A percentile compares a stretch with the other conserved stretches of the same genome.
phyloP scores from a whole-genome alignment of 371 early-diverging fungal genomes.

The Mucor velutinosus region DNA sequence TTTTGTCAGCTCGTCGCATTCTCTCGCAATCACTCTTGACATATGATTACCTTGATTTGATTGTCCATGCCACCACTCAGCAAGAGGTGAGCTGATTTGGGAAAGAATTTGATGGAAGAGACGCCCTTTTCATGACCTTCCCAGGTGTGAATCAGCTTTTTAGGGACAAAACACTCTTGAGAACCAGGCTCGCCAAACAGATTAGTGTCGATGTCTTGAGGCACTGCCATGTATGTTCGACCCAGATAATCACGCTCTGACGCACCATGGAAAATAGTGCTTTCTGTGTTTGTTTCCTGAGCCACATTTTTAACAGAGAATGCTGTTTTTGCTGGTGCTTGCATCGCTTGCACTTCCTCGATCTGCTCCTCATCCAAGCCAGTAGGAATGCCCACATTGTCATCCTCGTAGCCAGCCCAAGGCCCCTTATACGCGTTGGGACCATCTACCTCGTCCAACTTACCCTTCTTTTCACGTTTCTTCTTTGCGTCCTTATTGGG shows the following conservation, averaged over 20 bases:
- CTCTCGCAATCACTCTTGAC: neutral
- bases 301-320: constrained; percentile 32
- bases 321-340: constrained; percentile 25
- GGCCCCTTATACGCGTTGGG: constrained; percentile 89
- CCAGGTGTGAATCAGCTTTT: constrained; percentile 88
- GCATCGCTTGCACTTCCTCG: constrained; percentile 25
- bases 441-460: constrained; percentile 75
- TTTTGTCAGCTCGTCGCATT: neutral
- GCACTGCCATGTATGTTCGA: constrained; percentile 93
- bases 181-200: constrained; percentile 73
- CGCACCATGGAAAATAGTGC: constrained; percentile 76
- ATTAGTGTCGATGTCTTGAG: constrained; percentile 82
- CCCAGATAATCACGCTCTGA: constrained; percentile 88
- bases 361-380: constrained; percentile 65
- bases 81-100: constrained; percentile 88
- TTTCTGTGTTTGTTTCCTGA: constrained; percentile 60
- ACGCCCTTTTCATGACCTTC: constrained; percentile 93
- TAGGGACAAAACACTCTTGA: constrained; percentile 87
- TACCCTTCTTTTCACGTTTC: constrained; percentile 80
- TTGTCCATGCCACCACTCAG: constrained; percentile 92
- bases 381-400: constrained; percentile 59
- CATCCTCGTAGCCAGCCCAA: constrained; percentile 94
- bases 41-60: constrained; percentile 73
- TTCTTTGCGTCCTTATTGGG: constrained; percentile 57
- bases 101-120: constrained; percentile 88